Percentiles rank a stretch among this genome's conserved stretches.
These are phyloP conservation scores for Colletotrichum viniferum DNA, from an alignment of 2,329 filamentous ascomycete genomes.

Conservation along the genomic window DNA sequence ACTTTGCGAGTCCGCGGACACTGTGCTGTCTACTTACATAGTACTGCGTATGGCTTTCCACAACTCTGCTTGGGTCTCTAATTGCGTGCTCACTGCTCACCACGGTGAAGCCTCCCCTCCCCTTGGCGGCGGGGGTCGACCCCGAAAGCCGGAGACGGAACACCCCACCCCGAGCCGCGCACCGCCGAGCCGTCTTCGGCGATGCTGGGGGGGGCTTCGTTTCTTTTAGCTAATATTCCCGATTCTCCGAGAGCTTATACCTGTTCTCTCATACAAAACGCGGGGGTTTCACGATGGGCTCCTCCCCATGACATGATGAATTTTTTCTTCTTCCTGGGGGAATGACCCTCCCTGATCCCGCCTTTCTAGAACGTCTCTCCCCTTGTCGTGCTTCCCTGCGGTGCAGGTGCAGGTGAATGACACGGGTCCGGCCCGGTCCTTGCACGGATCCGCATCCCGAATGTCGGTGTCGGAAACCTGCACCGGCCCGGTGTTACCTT, in stretches of 20 bases:
- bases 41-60: neutral
- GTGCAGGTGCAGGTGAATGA: neutral
- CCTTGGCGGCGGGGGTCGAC: neutral
- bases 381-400: neutral
- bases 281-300: neutral
- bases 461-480: neutral
- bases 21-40: neutral
- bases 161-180: slow-evolving; percentile 11
- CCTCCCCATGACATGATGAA: neutral
- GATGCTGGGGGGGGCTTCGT: neutral
- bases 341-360: neutral
- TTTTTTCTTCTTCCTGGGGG: neutral
- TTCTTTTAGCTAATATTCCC: slow-evolving; percentile 13
- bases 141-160: slow-evolving; percentile 18
- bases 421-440: neutral
- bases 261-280: neutral
- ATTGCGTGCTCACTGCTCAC: neutral
- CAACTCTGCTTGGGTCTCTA: neutral
- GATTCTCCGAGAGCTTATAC: neutral
- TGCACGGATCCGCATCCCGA: neutral
- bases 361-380: neutral
- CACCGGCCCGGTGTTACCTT: neutral
- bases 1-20: neutral
- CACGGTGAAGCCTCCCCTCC: neutral
- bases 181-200: slow-evolving; percentile 17